Base-by-base conservation (phyloP, 257 asterid species). In the Gentiana macrophylla region DNA sequence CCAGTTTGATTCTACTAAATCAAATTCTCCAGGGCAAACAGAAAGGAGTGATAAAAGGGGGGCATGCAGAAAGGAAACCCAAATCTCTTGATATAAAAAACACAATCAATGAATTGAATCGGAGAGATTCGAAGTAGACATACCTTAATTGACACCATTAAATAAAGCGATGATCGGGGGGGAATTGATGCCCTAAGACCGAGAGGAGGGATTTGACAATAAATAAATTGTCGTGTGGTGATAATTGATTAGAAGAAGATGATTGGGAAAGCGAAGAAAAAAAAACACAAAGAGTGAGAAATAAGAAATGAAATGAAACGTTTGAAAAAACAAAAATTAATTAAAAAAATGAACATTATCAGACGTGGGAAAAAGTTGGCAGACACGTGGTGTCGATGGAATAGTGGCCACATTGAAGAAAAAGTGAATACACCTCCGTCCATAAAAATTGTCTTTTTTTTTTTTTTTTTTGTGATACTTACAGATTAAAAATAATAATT, bases 141-240 rank as follows among this genome's bases (percentile, higher is more conserved):
- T 69, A 73, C 79, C 79, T 65, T 73, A 35, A 37, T 33, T 6
- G 63, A 59, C 64, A 62, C 65, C 62, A 65, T 68, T 49, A 46
- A 65, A 52, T 41, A 13, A 60, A 53, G 52, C 33, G 59, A 62
- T 35, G 71, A 61, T 67, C 55, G 72, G 54, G 62, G 51, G 32
- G 57, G 6, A 61, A 50, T 37, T 59, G 38, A 68, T 60, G 65
- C 74, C 80, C 69, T 70, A 62, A 60, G 8, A 41, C 45, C 10
- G 9, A 41, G 46, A 3, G 46, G 46, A 41, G 1, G 9, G 8
- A 41, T 41, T 41, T 41, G 46, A 41, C 46, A 41, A 41, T 32
- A 6, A 33, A 50, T 10, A 32, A 61, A 61, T 53, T 52, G 12
- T 32, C 9, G 35, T 33, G 12, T 50, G 13, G 57, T 32, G 44